phyloP scores from a whole-genome alignment of 495 filamentous ascomycete genomes.

The Platismatia glauca region DNA sequence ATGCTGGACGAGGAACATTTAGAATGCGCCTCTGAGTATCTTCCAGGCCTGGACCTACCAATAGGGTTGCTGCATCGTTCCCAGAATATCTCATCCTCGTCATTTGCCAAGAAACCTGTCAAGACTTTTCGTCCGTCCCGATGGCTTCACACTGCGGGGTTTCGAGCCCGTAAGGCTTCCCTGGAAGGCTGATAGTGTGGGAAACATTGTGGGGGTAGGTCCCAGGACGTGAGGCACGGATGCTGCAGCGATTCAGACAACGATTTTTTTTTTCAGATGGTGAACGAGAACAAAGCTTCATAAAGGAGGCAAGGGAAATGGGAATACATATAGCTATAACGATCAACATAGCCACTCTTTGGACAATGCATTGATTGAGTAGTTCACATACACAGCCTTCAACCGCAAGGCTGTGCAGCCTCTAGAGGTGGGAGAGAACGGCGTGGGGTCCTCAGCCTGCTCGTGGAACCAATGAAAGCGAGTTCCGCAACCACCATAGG shows the following conservation, averaged over 20 bases:
- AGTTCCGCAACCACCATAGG: not conserved
- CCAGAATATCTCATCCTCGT: not conserved
- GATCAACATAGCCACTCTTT: not conserved
- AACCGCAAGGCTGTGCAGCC: slow-evolving; percentile 1
- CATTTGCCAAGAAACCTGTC: not conserved
- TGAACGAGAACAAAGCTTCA: not conserved
- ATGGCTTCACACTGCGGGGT: not conserved
- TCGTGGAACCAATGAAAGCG: not conserved
- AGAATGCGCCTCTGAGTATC: not conserved
- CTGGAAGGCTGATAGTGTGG: not conserved
- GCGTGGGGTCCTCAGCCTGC: not conserved
- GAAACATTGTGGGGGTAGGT: not conserved
- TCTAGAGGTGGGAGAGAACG: not conserved
- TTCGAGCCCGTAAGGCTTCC: not conserved
- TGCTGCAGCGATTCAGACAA: not conserved
- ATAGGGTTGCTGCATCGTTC: not conserved
- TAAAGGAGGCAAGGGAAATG: too few relatives aligned
- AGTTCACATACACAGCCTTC: not conserved
- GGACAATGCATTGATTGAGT: not conserved
- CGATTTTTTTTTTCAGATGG: not conserved
- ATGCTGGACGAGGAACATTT: not conserved
- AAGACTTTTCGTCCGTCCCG: not conserved
- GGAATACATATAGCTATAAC: not conserved
- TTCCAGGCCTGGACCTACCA: not conserved
- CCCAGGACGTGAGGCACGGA: not conserved